Conservation (phyloP, 129 eudicot genomes). For the Escallonia rubra region DNA sequence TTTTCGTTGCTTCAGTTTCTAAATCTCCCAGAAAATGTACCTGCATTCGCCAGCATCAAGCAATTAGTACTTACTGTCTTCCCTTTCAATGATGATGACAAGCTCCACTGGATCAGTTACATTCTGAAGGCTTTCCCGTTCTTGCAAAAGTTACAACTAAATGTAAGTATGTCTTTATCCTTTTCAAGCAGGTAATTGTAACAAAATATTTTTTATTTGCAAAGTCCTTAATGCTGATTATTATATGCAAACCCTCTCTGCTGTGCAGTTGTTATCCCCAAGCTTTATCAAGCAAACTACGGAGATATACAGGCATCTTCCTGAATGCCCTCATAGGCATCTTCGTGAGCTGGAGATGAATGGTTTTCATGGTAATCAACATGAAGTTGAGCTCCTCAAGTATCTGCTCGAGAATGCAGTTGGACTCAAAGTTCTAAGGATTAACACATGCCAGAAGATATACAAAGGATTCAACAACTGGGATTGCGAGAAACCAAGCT, state of each 20-base stretch:
- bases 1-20: slow-evolving; percentile 8
- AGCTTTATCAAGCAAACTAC: neutral
- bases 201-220: neutral
- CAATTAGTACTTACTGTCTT: slow-evolving; percentile 14
- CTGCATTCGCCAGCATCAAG: slow-evolving; percentile 12
- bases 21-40: slow-evolving; percentile 16
- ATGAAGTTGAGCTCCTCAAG: slow-evolving; percentile 19
- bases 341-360: slow-evolving; percentile 14
- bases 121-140: slow-evolving; percentile 20
- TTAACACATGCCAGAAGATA: slow-evolving; percentile 14
- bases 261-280: slow-evolving; percentile 11
- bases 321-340: slow-evolving; percentile 13
- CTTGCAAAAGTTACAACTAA: slow-evolving; percentile 13
- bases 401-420: slow-evolving; percentile 13
- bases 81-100: slow-evolving; percentile 19
- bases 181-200: neutral
- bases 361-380: slow-evolving; percentile 20
- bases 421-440: slow-evolving; percentile 12
- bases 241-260: no score
- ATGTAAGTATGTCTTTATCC: slow-evolving; percentile 2
- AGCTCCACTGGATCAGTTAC: slow-evolving; percentile 17
- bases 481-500: slow-evolving; percentile 1
- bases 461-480: slow-evolving; percentile 14
- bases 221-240: no score
- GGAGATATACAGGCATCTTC: slow-evolving; percentile 1